Evolutionary conservation across 306 rosid species (phyloP).

Genomic region (Abrus pulchellus): DNA sequence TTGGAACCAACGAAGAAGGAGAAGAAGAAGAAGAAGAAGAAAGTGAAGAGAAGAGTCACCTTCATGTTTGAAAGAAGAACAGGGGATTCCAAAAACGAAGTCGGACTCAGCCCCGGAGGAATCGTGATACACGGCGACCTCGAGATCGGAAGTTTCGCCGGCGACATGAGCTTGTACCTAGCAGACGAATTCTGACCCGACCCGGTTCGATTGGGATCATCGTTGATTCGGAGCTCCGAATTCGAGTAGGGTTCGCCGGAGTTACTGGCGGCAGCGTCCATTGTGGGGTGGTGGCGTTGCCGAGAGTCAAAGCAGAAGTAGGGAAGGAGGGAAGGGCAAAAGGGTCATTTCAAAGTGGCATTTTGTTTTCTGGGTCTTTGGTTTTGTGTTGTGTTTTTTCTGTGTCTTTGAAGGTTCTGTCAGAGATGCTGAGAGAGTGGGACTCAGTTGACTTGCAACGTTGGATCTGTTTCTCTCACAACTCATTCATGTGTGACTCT

Average conservation of each 20-base stretch:
- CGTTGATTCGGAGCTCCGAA: constrained; percentile 44
- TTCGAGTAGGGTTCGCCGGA: constrained; percentile 12
- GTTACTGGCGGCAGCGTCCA: constrained; percentile 60
- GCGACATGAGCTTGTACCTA: constrained; percentile 87
- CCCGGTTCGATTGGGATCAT: constrained; percentile 55
- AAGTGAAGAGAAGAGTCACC: constrained; percentile 52
- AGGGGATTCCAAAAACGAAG: constrained; percentile 92
- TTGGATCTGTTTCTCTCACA: constrained; percentile 45
- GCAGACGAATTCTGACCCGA: constrained; percentile 53
- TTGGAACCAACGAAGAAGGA: constrained; percentile 30
- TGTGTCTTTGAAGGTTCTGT: constrained; percentile 40
- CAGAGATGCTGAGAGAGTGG: constrained; percentile 52
- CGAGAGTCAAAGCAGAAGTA: constrained; percentile 20
- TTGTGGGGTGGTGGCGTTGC: constrained; percentile 30
- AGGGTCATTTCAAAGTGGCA: constrained; percentile 50
- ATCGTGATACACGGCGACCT: constrained; percentile 82
- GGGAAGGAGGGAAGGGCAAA: constrained; percentile 56
- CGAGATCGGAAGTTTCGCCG: constrained; percentile 99
- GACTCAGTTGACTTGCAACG: constrained; percentile 64
- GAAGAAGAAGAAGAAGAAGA: neutral
- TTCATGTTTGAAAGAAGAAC: constrained; percentile 89
- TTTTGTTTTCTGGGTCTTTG: neutral
- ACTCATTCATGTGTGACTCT: constrained; percentile 35
- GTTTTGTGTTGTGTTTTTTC: neutral
- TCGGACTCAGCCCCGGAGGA: constrained; percentile 88